Percentiles rank a stretch among this genome's conserved stretches.
These are phyloP conservation scores for Aureobasidium sp. DNA, from an alignment of 2,329 filamentous ascomycete species.

Conservation along the genomic window DNA sequence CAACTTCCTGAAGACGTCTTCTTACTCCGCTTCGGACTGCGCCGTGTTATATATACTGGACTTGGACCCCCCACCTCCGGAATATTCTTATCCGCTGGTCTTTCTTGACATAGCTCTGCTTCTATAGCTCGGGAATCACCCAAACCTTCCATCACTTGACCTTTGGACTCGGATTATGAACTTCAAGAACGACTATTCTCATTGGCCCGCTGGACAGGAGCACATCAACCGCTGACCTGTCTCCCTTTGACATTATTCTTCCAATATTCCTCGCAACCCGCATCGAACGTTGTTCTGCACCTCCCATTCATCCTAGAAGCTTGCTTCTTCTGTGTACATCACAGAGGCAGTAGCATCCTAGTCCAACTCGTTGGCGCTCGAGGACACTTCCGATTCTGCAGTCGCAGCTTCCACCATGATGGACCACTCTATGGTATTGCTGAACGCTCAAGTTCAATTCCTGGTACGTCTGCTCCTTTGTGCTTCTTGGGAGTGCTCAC, in stretches of 20 bases:
- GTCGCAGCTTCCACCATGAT: conserved; percentile 18
- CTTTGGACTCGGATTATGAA: conserved; percentile 8
- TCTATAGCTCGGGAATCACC: neutral
- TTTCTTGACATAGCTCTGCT: neutral
- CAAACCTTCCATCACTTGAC: neutral
- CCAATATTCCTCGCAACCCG: neutral
- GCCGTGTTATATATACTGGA: neutral
- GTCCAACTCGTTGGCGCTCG: neutral
- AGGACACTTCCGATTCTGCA: neutral
- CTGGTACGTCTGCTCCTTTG: conserved; percentile 31
- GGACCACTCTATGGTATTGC: conserved; percentile 36
- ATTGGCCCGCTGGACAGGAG: conserved; percentile 39
- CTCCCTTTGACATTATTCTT: neutral
- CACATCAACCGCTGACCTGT: conserved; percentile 32
- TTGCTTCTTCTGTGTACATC: neutral
- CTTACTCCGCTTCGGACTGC: neutral
- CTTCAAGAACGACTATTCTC: conserved; percentile 11
- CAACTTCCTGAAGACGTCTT: neutral
- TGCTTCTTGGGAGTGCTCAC: conserved; percentile 17
- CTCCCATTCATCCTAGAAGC: neutral
- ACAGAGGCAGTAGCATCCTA: neutral
- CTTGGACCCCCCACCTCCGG: neutral
- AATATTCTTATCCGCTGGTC: neutral
- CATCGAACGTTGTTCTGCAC: neutral
- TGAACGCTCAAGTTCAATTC: conserved; percentile 41